Percentiles rank a stretch among this genome's conserved stretches.
Conservation (phyloP, 768 basidiomycete species). For the Pulveroboletus sp. region DNA sequence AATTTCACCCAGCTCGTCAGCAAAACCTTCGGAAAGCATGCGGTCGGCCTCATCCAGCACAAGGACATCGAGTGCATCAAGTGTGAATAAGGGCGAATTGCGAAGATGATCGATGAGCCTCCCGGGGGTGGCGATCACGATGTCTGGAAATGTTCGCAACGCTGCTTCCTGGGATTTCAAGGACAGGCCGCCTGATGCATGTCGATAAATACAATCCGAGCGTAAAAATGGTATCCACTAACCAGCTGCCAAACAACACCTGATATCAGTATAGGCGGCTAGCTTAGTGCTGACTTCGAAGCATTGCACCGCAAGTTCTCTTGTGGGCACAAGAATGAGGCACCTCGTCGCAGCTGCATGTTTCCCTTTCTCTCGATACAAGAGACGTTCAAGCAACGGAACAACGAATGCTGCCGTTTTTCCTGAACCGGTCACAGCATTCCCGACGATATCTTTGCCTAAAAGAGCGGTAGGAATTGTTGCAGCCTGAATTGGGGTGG, state of each 20-base stretch:
- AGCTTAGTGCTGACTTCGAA: slow-evolving; percentile 87
- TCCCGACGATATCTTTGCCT: slow-evolving; percentile 95
- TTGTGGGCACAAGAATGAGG: slow-evolving; percentile 88
- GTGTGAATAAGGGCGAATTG: slow-evolving; percentile 89
- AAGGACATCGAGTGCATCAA: slow-evolving; percentile 89
- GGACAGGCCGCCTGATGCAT: slow-evolving; percentile 75
- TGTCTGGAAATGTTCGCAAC: slow-evolving; percentile 83
- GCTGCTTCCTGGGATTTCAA: slow-evolving; percentile 86
- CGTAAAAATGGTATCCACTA: slow-evolving; percentile 15
- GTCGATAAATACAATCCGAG: slow-evolving; percentile 1
- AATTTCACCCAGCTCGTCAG: slow-evolving; percentile 91
- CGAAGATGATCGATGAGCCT: slow-evolving; percentile 96
- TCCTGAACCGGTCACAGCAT: slow-evolving; percentile 94
- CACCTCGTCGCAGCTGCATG: slow-evolving; percentile 85
- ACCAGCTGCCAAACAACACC: slow-evolving; percentile 92
- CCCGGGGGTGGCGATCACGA: slow-evolving; percentile 95
- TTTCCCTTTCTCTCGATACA: slow-evolving; percentile 88
- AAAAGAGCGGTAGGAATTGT: slow-evolving; percentile 91
- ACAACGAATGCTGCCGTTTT: slow-evolving; percentile 98
- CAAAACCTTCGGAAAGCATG: slow-evolving; percentile 94
- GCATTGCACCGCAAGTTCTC: slow-evolving; percentile 95
- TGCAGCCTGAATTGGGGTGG: slow-evolving; percentile 94
- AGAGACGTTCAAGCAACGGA: slow-evolving; percentile 87
- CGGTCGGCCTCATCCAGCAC: slow-evolving; percentile 97
- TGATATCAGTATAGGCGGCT: slow-evolving; percentile 82